Conservation (phyloP, 768 basidiomycete species). For the Tylopilus intermedius region DNA sequence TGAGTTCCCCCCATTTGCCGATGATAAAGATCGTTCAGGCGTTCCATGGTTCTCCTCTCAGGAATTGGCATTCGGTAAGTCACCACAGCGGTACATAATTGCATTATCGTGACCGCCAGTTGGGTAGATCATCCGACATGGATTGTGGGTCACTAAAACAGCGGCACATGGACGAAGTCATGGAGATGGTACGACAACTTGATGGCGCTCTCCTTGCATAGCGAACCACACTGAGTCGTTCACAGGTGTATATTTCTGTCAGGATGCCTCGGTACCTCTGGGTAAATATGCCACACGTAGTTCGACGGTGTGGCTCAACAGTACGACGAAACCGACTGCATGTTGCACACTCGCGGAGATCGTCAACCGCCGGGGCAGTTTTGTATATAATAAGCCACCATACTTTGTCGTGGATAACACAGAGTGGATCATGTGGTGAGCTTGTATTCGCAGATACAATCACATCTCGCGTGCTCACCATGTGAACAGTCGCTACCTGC, state of each 20-base stretch:
- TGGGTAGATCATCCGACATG: constrained; percentile 62
- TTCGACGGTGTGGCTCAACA: constrained; percentile 52
- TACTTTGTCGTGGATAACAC: constrained; percentile 62
- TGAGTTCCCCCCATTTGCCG: not conserved
- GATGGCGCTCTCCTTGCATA: not conserved
- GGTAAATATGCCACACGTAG: constrained; percentile 29
- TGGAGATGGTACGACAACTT: constrained; percentile 50
- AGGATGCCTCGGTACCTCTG: constrained; percentile 50
- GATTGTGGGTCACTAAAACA: constrained; percentile 53
- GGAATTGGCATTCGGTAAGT: constrained; percentile 67
- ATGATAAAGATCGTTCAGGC: constrained; percentile 36
- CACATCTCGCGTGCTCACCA: not conserved
- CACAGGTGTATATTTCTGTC: constrained; percentile 64
- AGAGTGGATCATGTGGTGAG: constrained; percentile 67
- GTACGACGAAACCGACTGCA: constrained; percentile 39
- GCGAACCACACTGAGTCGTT: not conserved
- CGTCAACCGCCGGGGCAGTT: constrained; percentile 54
- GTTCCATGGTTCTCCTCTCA: constrained; percentile 61
- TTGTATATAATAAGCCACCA: constrained; percentile 47
- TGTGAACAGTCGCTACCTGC: constrained; percentile 51
- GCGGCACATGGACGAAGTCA: constrained; percentile 55
- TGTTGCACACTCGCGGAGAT: constrained; percentile 63
- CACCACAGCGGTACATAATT: not conserved
- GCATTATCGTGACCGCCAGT: not conserved
- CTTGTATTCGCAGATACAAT: not conserved